Base-by-base conservation (phyloP, 345 rosid species). In the Barbarea vulgaris region DNA sequence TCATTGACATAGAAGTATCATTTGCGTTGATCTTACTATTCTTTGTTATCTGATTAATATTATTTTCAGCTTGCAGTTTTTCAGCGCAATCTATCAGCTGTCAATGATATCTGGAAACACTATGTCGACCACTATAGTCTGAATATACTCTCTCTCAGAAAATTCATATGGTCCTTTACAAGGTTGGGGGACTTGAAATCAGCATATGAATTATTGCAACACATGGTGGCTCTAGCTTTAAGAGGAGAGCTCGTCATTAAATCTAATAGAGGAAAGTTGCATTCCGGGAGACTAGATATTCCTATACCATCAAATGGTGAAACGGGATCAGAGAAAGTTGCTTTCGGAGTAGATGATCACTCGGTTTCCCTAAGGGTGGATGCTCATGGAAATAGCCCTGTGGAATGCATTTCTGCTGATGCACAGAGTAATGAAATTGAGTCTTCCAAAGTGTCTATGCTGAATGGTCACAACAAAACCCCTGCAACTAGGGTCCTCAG, bases 51-150 rank as follows among this genome's bases (percentile, higher is more conserved):
- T 59, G 54, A 69, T 83, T 70, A 30, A 9, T 57, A 34, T 58
- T 41, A 11, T 75, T 76, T 85, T 71, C 87, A 94, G 97, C 84
- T 94, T 78, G 97, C 98, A 76, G 93, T 87, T 75, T 76, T 74
- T 79, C 90, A 86, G 85, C 67, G 84, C 77, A 86, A 85, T 78
- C 80, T 80, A 50, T 73, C 83, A 47, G 87, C 85, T 24, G 91
- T 83, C 17, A 84, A 78, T 70, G 87, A 83, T 21, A 85, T 94
- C 41, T 85, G 89, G 96, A 81, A 84, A 74, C 87, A 84, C 73
- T 91, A 87, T 77, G 68, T 72, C 31, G 81, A 85, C 79, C 83
- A 82, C 81, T 89, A 87, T 77, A 86, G 81, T 56, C 83, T 83
- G 64, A 82, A 76, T 69, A 63, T 87, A 60, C 21, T 66, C 37